Base-by-base conservation (phyloP, 2,329 filamentous ascomycete genomes). In the Aureobasidium sp. region DNA sequence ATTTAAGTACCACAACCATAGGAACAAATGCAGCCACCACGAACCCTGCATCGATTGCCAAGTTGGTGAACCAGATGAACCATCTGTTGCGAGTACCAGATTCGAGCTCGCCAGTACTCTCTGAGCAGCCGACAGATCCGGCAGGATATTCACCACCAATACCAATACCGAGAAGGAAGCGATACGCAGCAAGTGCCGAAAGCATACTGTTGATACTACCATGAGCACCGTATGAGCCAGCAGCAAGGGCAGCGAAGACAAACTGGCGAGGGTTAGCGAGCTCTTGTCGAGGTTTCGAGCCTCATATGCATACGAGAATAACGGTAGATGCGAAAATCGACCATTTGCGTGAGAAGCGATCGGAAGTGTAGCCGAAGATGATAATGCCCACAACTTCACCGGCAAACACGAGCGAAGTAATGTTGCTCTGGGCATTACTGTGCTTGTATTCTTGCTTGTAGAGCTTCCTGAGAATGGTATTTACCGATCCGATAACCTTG, bases 331-430 rank as follows among this genome's bases (percentile, higher is more conserved):
- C 61, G 23, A 64, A 54, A 9, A 64, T 54, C 0, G 47, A 54
- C 61, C 61, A 62, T 59, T 77, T 78, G 6, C 76, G 74, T 10
- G 73, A 75, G 67, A 72, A 76, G 13, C 71, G 68, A 48, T 77
- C 76, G 1, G 75, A 73, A 3, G 71, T 70, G 48, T 74, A 77
- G 7, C 76, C 76, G 18, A 78, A 70, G 1, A 75, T 53, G 9
- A 97, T 83, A 82, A 95, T 92, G 2, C 94, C 94, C 1, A 96
- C 81, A 5, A 97, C 93, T 25, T 93, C 97, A 16, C 94, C 94
- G 0, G 90, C 94, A 74, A 97, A 97, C 8, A 93, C 91, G 72
- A 97, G 95, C 67, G 90, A 89, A 36, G 89, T 84, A 64, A 97
- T 90, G 71, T 95, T 93, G 71, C 87, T 87, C 69, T 89, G 88